These are phyloP conservation scores for Chaetomiaceae sp. DNA, from an alignment of 2,329 filamentous ascomycete genomes.

Conservation along the genomic window DNA sequence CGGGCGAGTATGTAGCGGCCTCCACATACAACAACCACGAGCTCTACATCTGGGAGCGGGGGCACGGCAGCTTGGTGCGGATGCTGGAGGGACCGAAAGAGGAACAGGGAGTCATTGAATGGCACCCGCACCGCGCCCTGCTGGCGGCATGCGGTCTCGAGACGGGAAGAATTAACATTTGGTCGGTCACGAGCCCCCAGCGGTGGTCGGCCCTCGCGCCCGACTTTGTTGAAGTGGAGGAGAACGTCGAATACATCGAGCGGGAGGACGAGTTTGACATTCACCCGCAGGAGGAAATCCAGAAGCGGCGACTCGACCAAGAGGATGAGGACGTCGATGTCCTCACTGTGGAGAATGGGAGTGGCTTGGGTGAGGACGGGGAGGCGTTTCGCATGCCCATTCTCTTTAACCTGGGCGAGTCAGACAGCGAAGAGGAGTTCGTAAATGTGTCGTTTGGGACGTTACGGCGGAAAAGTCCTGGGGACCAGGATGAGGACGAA, in stretches of 20 bases:
- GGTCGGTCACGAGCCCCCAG: constrained; percentile 92
- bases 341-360: constrained; percentile 65
- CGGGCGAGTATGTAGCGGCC: constrained; percentile 91
- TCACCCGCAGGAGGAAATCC: constrained; percentile 89
- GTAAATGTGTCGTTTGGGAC: constrained; percentile 68
- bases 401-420: constrained; percentile 85
- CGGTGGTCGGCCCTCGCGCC: constrained; percentile 96
- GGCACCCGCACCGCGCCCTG: constrained; percentile 85
- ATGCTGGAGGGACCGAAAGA: constrained; percentile 97
- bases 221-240: constrained; percentile 95
- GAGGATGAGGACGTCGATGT: constrained; percentile 96
- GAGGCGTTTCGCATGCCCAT: constrained; percentile 82
- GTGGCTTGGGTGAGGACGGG: constrained; percentile 51
- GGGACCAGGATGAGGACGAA: constrained; percentile 63
- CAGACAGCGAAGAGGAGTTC: constrained; percentile 91
- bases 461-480: constrained; percentile 80
- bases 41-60: constrained; percentile 96
- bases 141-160: constrained; percentile 90
- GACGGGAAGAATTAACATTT: constrained; percentile 88
- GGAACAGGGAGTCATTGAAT: constrained; percentile 93
- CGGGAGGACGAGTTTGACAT: constrained; percentile 97
- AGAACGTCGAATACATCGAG: constrained; percentile 96
- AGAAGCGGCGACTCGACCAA: constrained; percentile 80
- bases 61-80: constrained; percentile 87
- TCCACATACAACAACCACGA: constrained; percentile 98